A percentile compares a stretch with the other conserved stretches of the same genome.
phyloP scores from a whole-genome alignment of 148 eudicot genomes.

The Amaranthus hypochondriacus region DNA sequence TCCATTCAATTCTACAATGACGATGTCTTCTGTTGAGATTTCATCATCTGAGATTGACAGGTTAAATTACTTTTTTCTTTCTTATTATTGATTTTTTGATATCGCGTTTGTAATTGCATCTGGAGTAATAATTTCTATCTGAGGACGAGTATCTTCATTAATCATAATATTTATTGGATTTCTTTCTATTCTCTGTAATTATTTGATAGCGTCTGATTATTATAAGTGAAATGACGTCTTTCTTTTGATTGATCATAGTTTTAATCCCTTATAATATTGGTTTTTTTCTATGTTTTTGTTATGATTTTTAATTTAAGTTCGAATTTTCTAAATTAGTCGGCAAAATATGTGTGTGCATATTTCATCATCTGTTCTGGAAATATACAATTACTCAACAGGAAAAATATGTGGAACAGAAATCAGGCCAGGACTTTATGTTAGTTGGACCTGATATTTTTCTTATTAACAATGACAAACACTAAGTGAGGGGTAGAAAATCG shows the following conservation, averaged over 20 bases:
- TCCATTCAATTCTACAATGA: slow-evolving; percentile 20
- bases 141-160: not conserved
- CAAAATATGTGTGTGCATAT: not conserved
- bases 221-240: not conserved
- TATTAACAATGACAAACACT: too few relatives aligned
- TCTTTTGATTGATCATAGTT: not conserved
- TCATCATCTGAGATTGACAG: slow-evolving; percentile 24
- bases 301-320: not conserved
- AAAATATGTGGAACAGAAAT: too few relatives aligned
- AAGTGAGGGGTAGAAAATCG: too few relatives aligned
- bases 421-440: too few relatives aligned
- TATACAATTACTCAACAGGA: too few relatives aligned
- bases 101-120: not conserved
- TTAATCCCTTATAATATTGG: not conserved
- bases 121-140: not conserved
- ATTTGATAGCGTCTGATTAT: not conserved
- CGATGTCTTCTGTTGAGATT: slow-evolving; percentile 25
- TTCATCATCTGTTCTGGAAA: not conserved
- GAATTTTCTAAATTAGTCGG: not conserved
- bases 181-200: slow-evolving; percentile 3
- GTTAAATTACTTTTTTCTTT: slow-evolving; percentile 10
- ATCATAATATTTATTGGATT: not conserved
- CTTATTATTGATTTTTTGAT: not conserved
- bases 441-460: too few relatives aligned
- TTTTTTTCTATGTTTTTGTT: not conserved